phyloP scores from a whole-genome alignment of 495 filamentous ascomycete species.

The Xylona heveae region DNA sequence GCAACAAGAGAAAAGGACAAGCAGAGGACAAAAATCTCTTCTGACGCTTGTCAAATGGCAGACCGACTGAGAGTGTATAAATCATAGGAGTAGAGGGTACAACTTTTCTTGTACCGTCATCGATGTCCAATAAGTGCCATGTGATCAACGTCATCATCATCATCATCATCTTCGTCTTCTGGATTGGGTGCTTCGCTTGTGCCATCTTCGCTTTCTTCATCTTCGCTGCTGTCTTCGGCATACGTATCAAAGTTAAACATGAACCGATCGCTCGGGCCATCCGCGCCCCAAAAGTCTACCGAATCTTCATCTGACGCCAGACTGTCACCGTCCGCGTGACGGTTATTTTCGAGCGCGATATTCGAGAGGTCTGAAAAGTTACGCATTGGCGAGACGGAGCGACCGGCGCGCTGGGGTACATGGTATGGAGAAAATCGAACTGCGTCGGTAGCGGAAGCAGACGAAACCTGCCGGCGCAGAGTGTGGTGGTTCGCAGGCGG shows the following conservation, averaged over 20 bases:
- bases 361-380: neutral
- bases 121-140: constrained; percentile 8
- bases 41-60: constrained; percentile 1
- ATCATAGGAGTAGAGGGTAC: neutral
- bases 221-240: neutral
- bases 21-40: neutral
- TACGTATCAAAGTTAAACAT: constrained; percentile 12
- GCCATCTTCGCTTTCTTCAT: constrained; percentile 14
- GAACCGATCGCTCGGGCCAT: constrained; percentile 22
- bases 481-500: neutral
- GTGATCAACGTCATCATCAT: constrained; percentile 26
- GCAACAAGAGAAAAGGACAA: neutral
- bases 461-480: neutral
- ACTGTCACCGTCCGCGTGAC: constrained; percentile 15
- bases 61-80: constrained; percentile 4
- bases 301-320: constrained; percentile 36
- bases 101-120: constrained; percentile 5
- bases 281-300: constrained; percentile 40
- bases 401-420: neutral
- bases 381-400: no score
- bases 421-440: neutral
- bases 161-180: constrained; percentile 18
- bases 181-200: constrained; percentile 16
- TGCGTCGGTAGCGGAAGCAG: neutral
- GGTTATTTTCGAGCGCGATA: constrained; percentile 1